Base-by-base conservation (phyloP, 768 basidiomycete genomes). In the Leccinum disarticulatum region DNA sequence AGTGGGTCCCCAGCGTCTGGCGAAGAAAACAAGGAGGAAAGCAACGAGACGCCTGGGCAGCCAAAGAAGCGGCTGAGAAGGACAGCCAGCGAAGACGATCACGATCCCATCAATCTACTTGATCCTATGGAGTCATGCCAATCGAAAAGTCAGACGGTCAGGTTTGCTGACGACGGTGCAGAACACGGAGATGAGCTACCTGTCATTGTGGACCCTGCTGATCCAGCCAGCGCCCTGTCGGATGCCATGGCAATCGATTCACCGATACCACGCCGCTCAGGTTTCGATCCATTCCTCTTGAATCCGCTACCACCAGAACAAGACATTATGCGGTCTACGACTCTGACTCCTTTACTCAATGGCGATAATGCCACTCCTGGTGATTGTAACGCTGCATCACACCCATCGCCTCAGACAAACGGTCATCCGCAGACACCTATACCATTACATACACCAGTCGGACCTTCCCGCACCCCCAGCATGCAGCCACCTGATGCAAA, bases 11-110 rank as follows among this genome's bases (percentile, higher is more conserved):
- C 60, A 73, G 80, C 70, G 71, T 70, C 62, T 14, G 69, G 59
- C 31, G 84, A 85, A 4, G 86, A 86, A 58, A 82, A 61, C 52
- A 69, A 54, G 54, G 51, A 77, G 38, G 88, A 74, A 22, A 73
- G 70, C 15, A 78, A 75, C 49, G 77, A 69, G 25, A 65, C 60
- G 15, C 68, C 61, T n/a, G 57, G 56, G 52, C 81, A 82, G 58
- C 73, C 81, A 46, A 91, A 92, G 66, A 81, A 69, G 52, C 67
- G 90, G 31, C 78, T 78, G 10, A 81, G 78, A 70, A 80, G 82
- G 10, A 43, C 64, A 36, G 64, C 74, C 5, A 79, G 77, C 11
- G 79, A 79, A 17, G 77, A 79, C 41, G 80, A 81, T n/a, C 73
- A 69, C 4, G 85, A 83, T 65, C 80, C 81, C 3, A 64, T 84